Base-by-base conservation (phyloP, 768 basidiomycete genomes). In the Auricularia sp. region DNA sequence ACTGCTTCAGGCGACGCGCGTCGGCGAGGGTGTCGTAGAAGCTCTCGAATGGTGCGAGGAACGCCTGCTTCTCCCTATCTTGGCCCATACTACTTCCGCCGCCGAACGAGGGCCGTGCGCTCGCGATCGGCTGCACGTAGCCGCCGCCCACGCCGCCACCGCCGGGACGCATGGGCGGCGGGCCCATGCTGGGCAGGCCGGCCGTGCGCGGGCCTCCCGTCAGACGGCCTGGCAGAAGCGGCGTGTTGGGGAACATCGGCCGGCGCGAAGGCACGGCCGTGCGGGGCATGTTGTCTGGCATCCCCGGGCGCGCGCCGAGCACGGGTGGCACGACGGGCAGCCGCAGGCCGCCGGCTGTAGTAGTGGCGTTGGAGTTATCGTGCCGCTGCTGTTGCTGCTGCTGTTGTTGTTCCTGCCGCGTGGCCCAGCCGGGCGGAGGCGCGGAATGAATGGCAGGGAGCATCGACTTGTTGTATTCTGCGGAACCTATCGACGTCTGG, bases 21-120 rank as follows among this genome's bases (percentile, higher is more conserved):
- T 92, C 92, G 63, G 86, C 82, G 36, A 94, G 82, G 3, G 90
- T 87, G 65, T 93, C 91, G 71, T 92, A 94, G 74, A 94, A 93
- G 62, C 81, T 74, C 70, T 88, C 89, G 68, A 93, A 94, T 2
- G 90, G 91, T 0, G 87, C 84, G 60, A 94, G 76, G 73, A 94
- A 94, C 21, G 90, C 86, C 1, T 83, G 77, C 66, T 68, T 64
- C 68, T 69, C 10, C 58, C 62, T 36, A 53, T 61, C 54, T 64
- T 61, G 72, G 69, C 5, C 79, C 23, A 23, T n/a, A 59, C 56
- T 35, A 29, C 11, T 29, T 5, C 56, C 56, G 56, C 23, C 56
- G 29, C 56, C 56, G 56, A 59, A 35, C 23, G 56, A 29, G 56
- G 56, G 56, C 34, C 56, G 56, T 12, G 56, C 56, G 34, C 16